phyloP scores from a whole-genome alignment of 345 rosid species.

The Lumnitzera littorea region DNA sequence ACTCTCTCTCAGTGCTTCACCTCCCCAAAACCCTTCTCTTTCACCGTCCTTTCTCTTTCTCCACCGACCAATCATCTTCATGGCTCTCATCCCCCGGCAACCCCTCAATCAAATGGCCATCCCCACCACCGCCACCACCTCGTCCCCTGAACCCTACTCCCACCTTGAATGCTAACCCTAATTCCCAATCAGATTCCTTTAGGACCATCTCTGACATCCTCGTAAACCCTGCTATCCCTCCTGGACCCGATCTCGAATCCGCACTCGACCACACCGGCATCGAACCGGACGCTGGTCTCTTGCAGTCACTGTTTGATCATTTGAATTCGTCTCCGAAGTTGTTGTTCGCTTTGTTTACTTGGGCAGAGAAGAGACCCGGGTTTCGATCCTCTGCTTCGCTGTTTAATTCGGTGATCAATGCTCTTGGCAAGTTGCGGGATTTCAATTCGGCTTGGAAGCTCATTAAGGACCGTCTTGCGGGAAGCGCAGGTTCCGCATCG shows the following conservation, averaged over 20 bases:
- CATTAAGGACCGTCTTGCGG: slow-evolving; percentile 42
- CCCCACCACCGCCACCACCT: slow-evolving; percentile 15
- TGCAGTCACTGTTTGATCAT: slow-evolving; percentile 42
- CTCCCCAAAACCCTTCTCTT: not conserved
- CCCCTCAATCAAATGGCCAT: slow-evolving; percentile 30
- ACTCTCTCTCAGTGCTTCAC: not conserved
- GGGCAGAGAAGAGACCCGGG: slow-evolving; percentile 68
- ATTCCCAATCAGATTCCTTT: slow-evolving; percentile 22
- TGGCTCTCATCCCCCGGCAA: slow-evolving; percentile 21
- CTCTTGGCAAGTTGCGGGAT: slow-evolving; percentile 57
- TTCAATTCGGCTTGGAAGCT: slow-evolving; percentile 69
- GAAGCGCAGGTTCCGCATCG: slow-evolving; percentile 20
- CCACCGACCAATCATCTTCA: slow-evolving; percentile 20
- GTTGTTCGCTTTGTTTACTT: slow-evolving; percentile 45
- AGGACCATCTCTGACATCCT: slow-evolving; percentile 42
- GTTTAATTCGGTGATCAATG: slow-evolving; percentile 40
- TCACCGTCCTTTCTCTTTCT: slow-evolving; percentile 8
- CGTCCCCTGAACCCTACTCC: slow-evolving; percentile 11
- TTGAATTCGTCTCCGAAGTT: slow-evolving; percentile 65
- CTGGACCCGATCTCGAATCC: slow-evolving; percentile 38
- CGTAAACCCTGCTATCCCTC: slow-evolving; percentile 25
- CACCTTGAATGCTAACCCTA: not conserved
- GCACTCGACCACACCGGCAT: slow-evolving; percentile 49
- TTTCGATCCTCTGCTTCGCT: slow-evolving; percentile 35
- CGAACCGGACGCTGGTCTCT: slow-evolving; percentile 38